Base-by-base conservation (phyloP, 2,329 filamentous ascomycete species). In the Clarireedia homoeocarpa region DNA sequence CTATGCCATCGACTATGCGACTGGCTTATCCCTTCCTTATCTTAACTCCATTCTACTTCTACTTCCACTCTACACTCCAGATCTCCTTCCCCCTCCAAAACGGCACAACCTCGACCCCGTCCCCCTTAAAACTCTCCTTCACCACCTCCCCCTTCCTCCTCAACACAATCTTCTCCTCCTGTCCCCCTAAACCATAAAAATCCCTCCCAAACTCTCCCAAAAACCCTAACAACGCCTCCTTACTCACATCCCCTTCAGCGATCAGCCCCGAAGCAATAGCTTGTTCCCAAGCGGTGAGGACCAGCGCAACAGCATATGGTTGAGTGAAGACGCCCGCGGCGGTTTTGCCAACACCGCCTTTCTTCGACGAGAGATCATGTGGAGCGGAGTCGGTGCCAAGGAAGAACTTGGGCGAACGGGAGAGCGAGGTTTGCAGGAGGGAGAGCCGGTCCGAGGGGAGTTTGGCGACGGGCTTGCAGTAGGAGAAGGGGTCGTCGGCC, bases 311-410 rank as follows among this genome's bases (percentile, higher is more conserved):
- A 6, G 52, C 53, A 39, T 55, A 48, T n/a, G 56, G 84, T 72
- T 91, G 88, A 1, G 88, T 91, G 69, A 90, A 91, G 39, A 91
- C 87, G 5, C 88, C 88, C 0, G 88, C 88, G 0, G 85, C 81
- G 4, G 56, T 51, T 10, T 68, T 68, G 49, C 42, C 46, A 1
- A 9, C 17, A 23, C 70, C 71, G 1, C 82, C 79, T 54, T 79
- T 75, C 72, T 88, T 88, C 59, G 78, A 77, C 15, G 69, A 65
- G 4, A 80, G 71, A 12, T 78, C 78, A 67, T 88, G 84, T 23
- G 83, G 76, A 47, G 84, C 84, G 10, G 77, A 82, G 64, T 87
- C 84, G 17, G 77, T 85, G 56, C 77, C 77, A 27, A 82, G 72
- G 74, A 89, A 89, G 72, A 89, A 89, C 65, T 84, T 85, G n/a